A percentile compares a stretch with the other conserved stretches of the same genome.
These are phyloP conservation scores for Zygosaccharomyces gambellarensis DNA, from an alignment of 805 yeast species.

Conservation along the genomic window DNA sequence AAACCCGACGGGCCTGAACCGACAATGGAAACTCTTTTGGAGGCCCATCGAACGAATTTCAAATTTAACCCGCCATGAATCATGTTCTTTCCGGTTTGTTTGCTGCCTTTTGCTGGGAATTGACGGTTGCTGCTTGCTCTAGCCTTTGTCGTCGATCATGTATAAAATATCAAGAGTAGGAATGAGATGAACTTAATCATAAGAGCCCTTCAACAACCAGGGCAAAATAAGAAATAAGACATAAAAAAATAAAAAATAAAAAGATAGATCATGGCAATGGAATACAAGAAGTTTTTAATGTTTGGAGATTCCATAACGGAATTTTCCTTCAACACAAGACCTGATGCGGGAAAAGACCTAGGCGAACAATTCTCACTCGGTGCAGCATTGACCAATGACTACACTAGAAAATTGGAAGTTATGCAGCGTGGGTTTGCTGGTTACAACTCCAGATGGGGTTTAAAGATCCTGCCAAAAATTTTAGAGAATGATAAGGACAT, in stretches of 20 bases:
- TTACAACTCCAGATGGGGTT: conserved; percentile 62
- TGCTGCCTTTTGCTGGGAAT: background rate
- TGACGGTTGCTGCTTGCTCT: background rate
- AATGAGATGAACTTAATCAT: no score
- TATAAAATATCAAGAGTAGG: background rate
- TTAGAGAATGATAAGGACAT: conserved; percentile 46
- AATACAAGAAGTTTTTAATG: conserved; percentile 45
- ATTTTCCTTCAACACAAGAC: conserved; percentile 39
- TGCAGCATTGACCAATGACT: conserved; percentile 46
- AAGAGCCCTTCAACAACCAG: background rate
- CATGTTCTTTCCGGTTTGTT: background rate
- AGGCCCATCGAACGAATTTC: conserved; percentile 6
- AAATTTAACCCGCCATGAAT: background rate
- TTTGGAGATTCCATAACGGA: conserved; percentile 74
- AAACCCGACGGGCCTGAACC: conserved; percentile 98
- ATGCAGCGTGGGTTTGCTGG: conserved; percentile 75
- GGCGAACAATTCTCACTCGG: conserved; percentile 44
- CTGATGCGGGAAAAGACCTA: conserved; percentile 18
- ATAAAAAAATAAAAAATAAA: background rate
- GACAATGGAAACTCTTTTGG: conserved; percentile 57
- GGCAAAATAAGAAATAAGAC: background rate
- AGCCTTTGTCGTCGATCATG: background rate
- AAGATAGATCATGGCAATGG: conserved; percentile 1
- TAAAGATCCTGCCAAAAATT: conserved; percentile 45
- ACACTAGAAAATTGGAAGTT: conserved; percentile 61